Evolutionary conservation across 1,284 basidiomycete genomes (phyloP), one percentile per base, ranked within the genome.

Genomic region (Cryptococcus sp.): DNA sequence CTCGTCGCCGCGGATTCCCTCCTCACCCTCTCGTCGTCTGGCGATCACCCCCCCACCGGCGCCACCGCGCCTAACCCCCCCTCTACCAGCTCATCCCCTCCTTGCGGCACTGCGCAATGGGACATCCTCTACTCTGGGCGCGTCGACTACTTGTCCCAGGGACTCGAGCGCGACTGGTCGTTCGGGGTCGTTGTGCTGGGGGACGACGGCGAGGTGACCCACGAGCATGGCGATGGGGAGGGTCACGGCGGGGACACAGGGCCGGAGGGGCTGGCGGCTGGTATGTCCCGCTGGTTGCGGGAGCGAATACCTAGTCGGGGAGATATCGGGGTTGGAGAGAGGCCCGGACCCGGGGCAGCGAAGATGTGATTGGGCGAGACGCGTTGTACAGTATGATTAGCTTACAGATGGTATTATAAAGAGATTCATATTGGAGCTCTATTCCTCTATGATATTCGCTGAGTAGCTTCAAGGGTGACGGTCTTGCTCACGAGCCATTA

Each of bases 141-240:
- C 33, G 72, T 73, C 4, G 70, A 75, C 45, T 77, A 76, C 53
- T 62, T 78, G 33, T 65, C 66, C 0, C 70, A 72, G 15, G 77
- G 77, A 0, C 53, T 77, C 0, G 77, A 78, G 62, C 57, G 77
- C 16, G 69, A 78, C 57, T 78, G 77, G 77, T 50, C 56, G 60
- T 75, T 76, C 49, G 52, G 58, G 24, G 72, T 75, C 43, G 72
- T 69, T 18, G 65, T 70, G 1, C 46, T 71, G 11, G 62, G 61
- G 24, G 55, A 65, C 11, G 63, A 70, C 38, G 74, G 77, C 21
- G 72, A 77, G 50, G 75, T 77, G 9, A 66, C 77, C 24, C 39
- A 52, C n/a, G 44, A 48, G 49, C 55, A 73, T 61, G 76, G 76
- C 55, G 65, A 71, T 20, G 75, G 72, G 53, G 39, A 44, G 4